Conservation (phyloP, 2,329 filamentous ascomycete genomes). For the Dryadomyces quercivorus region DNA sequence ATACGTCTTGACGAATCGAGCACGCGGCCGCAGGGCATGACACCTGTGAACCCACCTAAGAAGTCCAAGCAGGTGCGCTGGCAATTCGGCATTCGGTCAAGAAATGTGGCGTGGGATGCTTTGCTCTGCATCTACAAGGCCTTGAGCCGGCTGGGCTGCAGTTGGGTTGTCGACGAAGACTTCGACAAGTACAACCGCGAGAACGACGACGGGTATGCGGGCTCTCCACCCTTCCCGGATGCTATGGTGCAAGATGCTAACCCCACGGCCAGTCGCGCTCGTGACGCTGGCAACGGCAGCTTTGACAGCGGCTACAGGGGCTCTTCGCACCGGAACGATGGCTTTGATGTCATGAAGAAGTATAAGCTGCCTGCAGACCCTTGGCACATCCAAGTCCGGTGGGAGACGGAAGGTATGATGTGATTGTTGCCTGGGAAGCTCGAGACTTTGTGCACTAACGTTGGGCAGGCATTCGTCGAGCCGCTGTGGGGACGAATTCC, state of each 20-base stretch:
- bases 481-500: conserved; percentile 20
- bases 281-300: conserved; percentile 11
- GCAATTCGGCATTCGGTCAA: conserved; percentile 94
- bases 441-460: too few species aligned
- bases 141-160: conserved; percentile 72
- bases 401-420: conserved; percentile 61
- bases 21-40: conserved; percentile 49
- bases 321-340: conserved; percentile 21
- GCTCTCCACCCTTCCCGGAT: background rate
- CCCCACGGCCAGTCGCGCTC: background rate
- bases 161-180: conserved; percentile 65
- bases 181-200: conserved; percentile 35
- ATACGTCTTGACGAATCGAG: conserved; percentile 53
- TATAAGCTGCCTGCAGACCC: conserved; percentile 87
- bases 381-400: conserved; percentile 87
- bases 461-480: conserved; percentile 26
- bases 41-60: conserved; percentile 50
- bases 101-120: conserved; percentile 88
- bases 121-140: conserved; percentile 93
- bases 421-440: too few species aligned
- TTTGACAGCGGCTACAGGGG: conserved; percentile 17
- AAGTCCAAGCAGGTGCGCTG: conserved; percentile 76
- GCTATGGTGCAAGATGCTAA: background rate
- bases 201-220: conserved; percentile 23
- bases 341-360: conserved; percentile 42